Percentiles rank a stretch among this genome's conserved stretches.
Evolutionary conservation across 805 yeast genomes (phyloP).

Genomic region (Metschnikowia lachancei): DNA sequence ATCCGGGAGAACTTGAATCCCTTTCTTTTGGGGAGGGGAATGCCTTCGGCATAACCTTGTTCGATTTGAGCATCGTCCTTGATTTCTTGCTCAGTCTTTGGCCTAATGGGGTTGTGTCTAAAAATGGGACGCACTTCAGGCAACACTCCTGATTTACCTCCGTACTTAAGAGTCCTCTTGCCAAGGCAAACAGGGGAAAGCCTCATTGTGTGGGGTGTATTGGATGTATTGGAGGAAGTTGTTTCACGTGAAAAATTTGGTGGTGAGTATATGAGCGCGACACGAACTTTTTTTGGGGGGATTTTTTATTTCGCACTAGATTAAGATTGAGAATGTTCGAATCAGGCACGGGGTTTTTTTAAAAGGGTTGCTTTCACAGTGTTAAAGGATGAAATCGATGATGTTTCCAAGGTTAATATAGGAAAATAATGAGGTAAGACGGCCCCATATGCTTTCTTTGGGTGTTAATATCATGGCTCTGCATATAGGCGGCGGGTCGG

Average conservation of each 20-base stretch:
- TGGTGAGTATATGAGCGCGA: constrained; percentile 4
- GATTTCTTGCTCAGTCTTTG: constrained; percentile 41
- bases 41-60: constrained; percentile 69
- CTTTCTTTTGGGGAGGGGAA: constrained; percentile 60
- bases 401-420: too few relatives aligned
- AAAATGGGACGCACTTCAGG: constrained; percentile 77
- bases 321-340: too few relatives aligned
- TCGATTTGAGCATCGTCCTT: constrained; percentile 46
- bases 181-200: constrained; percentile 36
- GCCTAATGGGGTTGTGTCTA: constrained; percentile 58
- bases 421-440: too few relatives aligned
- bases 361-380: too few relatives aligned
- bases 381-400: too few relatives aligned
- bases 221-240: not conserved
- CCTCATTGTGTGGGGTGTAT: constrained; percentile 9
- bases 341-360: too few relatives aligned
- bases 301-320: too few relatives aligned
- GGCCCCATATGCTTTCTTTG: too few relatives aligned
- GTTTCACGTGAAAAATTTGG: constrained; percentile 2
- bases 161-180: constrained; percentile 48
- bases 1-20: constrained; percentile 48
- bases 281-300: not conserved
- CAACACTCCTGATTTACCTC: constrained; percentile 76
- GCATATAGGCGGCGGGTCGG: too few relatives aligned
- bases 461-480: too few relatives aligned